phyloP scores from a whole-genome alignment of 495 filamentous ascomycete genomes.

The Lindgomyces ingoldianus region DNA sequence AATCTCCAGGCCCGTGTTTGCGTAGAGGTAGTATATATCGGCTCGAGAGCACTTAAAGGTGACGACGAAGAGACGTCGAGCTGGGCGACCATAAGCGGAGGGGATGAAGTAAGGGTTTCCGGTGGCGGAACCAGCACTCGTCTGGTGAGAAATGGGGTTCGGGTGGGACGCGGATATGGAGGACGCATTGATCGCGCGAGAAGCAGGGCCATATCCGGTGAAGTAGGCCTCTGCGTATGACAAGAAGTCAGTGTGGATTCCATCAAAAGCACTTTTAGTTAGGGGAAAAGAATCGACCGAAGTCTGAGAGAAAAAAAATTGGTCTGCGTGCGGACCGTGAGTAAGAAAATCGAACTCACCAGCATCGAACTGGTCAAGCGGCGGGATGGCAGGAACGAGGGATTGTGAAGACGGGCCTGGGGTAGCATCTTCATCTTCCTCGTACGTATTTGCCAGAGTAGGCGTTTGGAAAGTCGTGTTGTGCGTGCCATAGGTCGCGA shows the following conservation, averaged over 20 bases:
- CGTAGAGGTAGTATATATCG: constrained; percentile 95
- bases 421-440: constrained; percentile 16
- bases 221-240: constrained; percentile 27
- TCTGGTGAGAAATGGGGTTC: constrained; percentile 5
- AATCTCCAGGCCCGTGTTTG: constrained; percentile 87
- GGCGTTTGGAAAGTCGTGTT: constrained; percentile 30
- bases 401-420: background rate
- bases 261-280: too few relatives aligned
- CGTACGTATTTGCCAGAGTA: constrained; percentile 22
- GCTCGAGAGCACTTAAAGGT: constrained; percentile 93
- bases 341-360: background rate
- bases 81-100: constrained; percentile 53
- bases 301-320: too few relatives aligned
- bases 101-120: constrained; percentile 25
- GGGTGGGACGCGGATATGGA: constrained; percentile 31
- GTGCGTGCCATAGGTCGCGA: constrained; percentile 68
- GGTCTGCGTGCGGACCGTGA: background rate
- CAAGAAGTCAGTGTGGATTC: background rate
- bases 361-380: background rate
- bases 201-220: constrained; percentile 27
- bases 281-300: too few relatives aligned
- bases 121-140: background rate
- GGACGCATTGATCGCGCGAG: constrained; percentile 27
- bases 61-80: constrained; percentile 86
- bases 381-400: background rate